A percentile compares a stretch with the other conserved stretches of the same genome.
Evolutionary conservation across 352 stramenopile species (phyloP).

Genomic region (Globisporangium cystogenes): DNA sequence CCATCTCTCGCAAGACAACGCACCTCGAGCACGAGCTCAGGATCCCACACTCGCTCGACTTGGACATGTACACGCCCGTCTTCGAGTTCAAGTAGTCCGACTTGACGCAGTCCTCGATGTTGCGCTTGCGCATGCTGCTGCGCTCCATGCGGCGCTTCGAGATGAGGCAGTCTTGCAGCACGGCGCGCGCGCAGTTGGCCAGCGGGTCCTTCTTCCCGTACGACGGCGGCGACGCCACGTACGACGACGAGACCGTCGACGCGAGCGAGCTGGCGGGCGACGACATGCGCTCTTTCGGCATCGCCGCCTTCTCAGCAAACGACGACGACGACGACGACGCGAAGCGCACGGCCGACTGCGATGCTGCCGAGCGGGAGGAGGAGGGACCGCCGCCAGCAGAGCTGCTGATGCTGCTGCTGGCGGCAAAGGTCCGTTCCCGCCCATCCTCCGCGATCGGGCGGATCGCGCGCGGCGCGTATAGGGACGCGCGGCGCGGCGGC

Average conservation of each 20-base stretch:
- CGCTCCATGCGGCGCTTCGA: constrained; percentile 43
- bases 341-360: constrained; percentile 1
- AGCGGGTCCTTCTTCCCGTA: constrained; percentile 45
- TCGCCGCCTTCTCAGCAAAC: background rate
- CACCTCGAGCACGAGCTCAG: constrained; percentile 53
- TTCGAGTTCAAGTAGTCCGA: constrained; percentile 29
- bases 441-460: constrained; percentile 9
- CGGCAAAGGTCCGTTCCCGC: constrained; percentile 1
- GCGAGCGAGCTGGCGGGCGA: constrained; percentile 23
- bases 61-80: constrained; percentile 24
- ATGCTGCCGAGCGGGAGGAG: background rate
- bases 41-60: constrained; percentile 31
- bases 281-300: constrained; percentile 13
- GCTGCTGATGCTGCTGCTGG: constrained; percentile 2
- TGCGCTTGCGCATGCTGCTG: constrained; percentile 59
- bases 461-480: constrained; percentile 10
- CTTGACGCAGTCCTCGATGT: constrained; percentile 44
- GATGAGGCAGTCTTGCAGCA: constrained; percentile 72
- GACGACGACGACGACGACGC: background rate
- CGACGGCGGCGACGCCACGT: constrained; percentile 30
- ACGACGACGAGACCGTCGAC: constrained; percentile 33
- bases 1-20: background rate
- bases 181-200: constrained; percentile 49
- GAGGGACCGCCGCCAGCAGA: background rate
- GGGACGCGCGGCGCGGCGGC: constrained; percentile 7